Conservation (phyloP, 352 stramenopile genomes). For the Globisporangium abappressorium region DNA sequence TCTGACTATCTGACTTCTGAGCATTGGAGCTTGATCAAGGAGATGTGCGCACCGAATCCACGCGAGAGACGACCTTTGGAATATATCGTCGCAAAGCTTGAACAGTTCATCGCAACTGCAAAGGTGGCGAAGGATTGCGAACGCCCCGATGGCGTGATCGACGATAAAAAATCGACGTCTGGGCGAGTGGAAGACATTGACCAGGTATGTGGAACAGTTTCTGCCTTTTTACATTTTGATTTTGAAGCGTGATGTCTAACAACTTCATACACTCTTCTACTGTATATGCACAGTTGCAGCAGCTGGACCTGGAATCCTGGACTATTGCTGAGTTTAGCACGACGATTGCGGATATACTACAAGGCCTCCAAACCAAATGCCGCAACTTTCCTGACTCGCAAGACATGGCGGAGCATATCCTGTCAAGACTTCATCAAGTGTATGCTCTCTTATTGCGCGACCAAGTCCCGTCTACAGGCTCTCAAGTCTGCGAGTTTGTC, state of each 20-base stretch:
- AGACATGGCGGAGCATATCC: constrained; percentile 1
- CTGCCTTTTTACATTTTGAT: no score
- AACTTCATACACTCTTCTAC: no score
- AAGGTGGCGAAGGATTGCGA: not conserved
- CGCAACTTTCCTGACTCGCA: not conserved
- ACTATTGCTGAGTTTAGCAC: not conserved
- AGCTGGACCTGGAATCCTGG: not conserved
- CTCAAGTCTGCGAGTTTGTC: not conserved
- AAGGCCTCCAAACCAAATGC: constrained; percentile 9
- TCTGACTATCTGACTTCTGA: not conserved
- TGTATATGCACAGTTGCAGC: not conserved
- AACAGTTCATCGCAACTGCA: not conserved
- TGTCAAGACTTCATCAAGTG: not conserved
- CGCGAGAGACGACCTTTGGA: not conserved
- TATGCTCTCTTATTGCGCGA: not conserved
- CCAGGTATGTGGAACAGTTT: no score
- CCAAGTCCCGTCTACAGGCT: no score
- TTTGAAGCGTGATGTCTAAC: no score
- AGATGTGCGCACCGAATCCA: constrained; percentile 3
- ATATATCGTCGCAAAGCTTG: constrained; percentile 4
- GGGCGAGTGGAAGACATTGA: no score
- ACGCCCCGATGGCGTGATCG: no score
- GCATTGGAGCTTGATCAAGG: constrained; percentile 11
- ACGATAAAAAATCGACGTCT: no score
- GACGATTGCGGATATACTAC: constrained; percentile 9